Conservation (phyloP, 345 rosid species). For the Combretum micranthum region DNA sequence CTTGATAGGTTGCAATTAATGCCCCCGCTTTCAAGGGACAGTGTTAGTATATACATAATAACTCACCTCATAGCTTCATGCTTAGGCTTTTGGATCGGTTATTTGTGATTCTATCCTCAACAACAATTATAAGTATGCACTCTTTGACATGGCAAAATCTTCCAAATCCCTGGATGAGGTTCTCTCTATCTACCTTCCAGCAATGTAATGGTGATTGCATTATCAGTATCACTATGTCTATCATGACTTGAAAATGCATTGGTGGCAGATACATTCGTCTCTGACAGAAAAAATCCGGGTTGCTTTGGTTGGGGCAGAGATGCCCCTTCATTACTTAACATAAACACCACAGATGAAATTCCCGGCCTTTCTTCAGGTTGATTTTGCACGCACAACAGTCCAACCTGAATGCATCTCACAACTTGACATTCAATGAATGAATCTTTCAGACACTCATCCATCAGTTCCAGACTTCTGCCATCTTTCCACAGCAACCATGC, state of each 20-base stretch:
- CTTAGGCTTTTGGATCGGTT: no score
- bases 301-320: constrained; percentile 27
- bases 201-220: no score
- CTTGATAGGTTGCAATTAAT: no score
- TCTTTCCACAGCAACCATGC: constrained; percentile 28
- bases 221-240: no score
- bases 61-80: no score
- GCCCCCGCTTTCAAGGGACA: no score
- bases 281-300: constrained; percentile 20
- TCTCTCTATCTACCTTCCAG: no score
- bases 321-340: constrained; percentile 21
- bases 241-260: background rate
- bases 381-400: constrained; percentile 26
- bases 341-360: constrained; percentile 19
- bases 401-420: constrained; percentile 22
- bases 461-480: constrained; percentile 14
- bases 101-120: no score
- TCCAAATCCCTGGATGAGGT: background rate
- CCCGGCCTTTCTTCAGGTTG: constrained; percentile 17
- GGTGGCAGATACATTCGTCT: background rate
- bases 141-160: background rate
- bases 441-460: constrained; percentile 7
- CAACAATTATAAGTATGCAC: no score
- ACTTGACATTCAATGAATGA: constrained; percentile 8
- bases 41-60: no score